Base-by-base conservation (phyloP, 140 eudicot species). In the Oenanthe javanica region DNA sequence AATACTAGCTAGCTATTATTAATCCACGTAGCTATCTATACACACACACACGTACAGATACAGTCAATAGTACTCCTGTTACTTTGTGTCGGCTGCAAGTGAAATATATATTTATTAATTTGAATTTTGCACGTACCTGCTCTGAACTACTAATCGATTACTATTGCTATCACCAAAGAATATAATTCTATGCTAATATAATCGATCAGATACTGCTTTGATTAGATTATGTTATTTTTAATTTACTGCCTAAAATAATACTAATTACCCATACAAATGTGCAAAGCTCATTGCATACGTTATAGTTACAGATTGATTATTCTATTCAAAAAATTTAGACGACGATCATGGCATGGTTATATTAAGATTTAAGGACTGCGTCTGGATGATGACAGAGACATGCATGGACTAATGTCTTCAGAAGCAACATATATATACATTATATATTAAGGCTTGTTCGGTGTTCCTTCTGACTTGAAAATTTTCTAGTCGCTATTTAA, bases 71-170 rank as follows among this genome's bases (percentile, higher is more conserved):
- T 9, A 15, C 76, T 19, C 6, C 1, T 36, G 25, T 43, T 72
- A 43, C 4, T 71, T 43, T 43, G 77, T 72, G 77, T 43, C 25
- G 77, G 54, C 77, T 72, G 51, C 77, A 72, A 43, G 27, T 31
- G 77, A 42, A 43, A 23, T 69, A 72, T 72, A 25, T 72, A 21
- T 43, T 5, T 31, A 38, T 12, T 1, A 4, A 16, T 42, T 42
- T 72, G 13, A 72, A 72, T 72, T 6, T 14, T 72, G 51, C 76
- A 19, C 42, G 52, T 21, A 72, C 76, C 76, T 16, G 43, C 76
- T 72, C 76, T 72, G 25, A 72, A 42, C 76, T 72, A 14, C 52
- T 72, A 18, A 31, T 31, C 36, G 36, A 31, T 31, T 31, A 9
- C 51, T 18, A 25, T 67, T 38, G 13, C 21, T 1, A 67, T 27